Evolutionary conservation across 164 flowering plant species (phyloP).

Genomic region (Tetracentron sinense): DNA sequence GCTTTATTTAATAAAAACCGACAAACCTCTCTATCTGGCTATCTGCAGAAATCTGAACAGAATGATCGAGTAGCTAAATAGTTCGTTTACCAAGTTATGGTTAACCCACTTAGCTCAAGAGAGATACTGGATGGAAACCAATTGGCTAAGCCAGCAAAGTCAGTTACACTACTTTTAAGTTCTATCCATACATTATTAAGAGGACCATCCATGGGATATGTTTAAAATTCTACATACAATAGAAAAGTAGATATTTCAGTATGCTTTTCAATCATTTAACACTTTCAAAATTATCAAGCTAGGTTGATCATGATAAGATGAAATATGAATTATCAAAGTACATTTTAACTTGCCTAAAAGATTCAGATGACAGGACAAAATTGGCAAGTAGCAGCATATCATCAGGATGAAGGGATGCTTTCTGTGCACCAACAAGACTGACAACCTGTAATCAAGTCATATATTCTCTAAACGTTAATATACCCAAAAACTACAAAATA

Average conservation of each 20-base stretch:
- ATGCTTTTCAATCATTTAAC: background rate
- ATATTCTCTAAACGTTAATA: conserved; percentile 9
- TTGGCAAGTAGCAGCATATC: conserved; percentile 93
- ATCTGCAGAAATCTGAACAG: no score
- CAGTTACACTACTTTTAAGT: no score
- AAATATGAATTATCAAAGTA: background rate
- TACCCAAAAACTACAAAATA: background rate
- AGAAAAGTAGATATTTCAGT: background rate
- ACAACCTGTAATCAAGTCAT: conserved; percentile 61
- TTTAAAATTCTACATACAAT: no score
- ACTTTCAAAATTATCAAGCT: background rate
- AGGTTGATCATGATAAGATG: background rate
- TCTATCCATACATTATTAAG: no score
- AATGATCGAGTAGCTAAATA: no score
- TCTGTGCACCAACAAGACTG: conserved; percentile 97
- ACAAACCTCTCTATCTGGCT: no score
- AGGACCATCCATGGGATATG: no score
- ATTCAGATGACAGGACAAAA: conserved; percentile 90
- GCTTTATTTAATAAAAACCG: no score
- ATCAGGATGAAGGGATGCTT: conserved; percentile 98
- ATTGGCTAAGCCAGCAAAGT: no score
- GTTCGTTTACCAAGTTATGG: no score
- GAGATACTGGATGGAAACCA: no score
- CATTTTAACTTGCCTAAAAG: conserved; percentile 62
- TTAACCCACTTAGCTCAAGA: no score